A percentile compares a stretch with the other conserved stretches of the same genome.
phyloP scores from a whole-genome alignment of 31 red algal genomes.

The Endocladia muricata region DNA sequence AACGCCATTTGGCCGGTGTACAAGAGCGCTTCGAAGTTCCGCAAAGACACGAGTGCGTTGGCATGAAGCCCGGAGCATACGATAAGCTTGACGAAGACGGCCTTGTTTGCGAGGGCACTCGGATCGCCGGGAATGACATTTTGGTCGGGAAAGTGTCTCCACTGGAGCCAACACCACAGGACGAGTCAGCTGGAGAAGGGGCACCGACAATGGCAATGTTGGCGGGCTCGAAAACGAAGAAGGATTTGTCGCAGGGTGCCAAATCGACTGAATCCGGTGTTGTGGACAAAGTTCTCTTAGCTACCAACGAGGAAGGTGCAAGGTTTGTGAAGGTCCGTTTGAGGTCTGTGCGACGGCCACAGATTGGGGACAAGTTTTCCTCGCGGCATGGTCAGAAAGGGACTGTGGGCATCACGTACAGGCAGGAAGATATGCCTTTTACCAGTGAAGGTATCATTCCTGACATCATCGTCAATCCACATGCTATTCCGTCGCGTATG shows the following conservation, averaged over 20 bases:
- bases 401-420: slow-evolving; percentile 78
- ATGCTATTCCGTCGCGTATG: slow-evolving; percentile 98
- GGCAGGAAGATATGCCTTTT: slow-evolving; percentile 98
- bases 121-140: slow-evolving; percentile 78
- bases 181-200: slow-evolving; percentile 8
- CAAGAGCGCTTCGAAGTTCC: slow-evolving; percentile 81
- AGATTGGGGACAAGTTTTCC: slow-evolving; percentile 99
- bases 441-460: slow-evolving; percentile 87
- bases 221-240: slow-evolving; percentile 72
- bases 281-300: slow-evolving; percentile 93
- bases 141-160: slow-evolving; percentile 88
- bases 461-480: slow-evolving; percentile 99
- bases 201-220: slow-evolving; percentile 17
- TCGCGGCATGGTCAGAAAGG: slow-evolving; percentile 98
- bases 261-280: slow-evolving; percentile 92
- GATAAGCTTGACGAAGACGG: slow-evolving; percentile 93
- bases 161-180: slow-evolving; percentile 19
- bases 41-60: slow-evolving; percentile 60
- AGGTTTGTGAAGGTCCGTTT: slow-evolving; percentile 89
- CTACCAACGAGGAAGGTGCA: slow-evolving; percentile 81
- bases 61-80: slow-evolving; percentile 82
- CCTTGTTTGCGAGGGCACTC: slow-evolving; percentile 76
- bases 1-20: slow-evolving; percentile 67
- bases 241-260: slow-evolving; percentile 79
- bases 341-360: slow-evolving; percentile 86